Base-by-base conservation (phyloP, 2,329 filamentous ascomycete species). In the Colletotrichum tofieldiae region DNA sequence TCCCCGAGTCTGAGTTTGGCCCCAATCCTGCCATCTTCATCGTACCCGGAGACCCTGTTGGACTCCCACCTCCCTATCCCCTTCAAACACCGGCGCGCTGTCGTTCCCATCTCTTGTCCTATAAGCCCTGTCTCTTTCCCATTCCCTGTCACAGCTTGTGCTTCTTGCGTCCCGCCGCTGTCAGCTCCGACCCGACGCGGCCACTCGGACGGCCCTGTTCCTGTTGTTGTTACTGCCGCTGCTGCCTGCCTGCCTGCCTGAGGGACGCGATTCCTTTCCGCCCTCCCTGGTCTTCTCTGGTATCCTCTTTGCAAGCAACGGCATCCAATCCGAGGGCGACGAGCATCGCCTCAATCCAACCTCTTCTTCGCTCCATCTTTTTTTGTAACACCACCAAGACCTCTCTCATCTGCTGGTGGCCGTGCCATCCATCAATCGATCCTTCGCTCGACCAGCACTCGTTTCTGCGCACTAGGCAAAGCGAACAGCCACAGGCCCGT, bases 351-450 rank as follows among this genome's bases (percentile, higher is more conserved):
- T 55, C 47, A 49, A 45, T 55, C 39, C 45, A 60, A 23, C 59
- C 9, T 39, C 52, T 65, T 18, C 43, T n/a, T 59, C 35, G 47
- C 32, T 52, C 47, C 47, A 47, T n/a, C 45, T 65, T 60, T 20
- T 58, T 37, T 43, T 72, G 70, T 70, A 56, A 32, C 54, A 71
- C 64, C 35, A 52, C 63, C 64, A 59, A 51, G 41, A 43, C 32
- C 41, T 45, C 41, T 23, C 41, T 26, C 47, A n/a, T 26, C 39
- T 70, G 70, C 58, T 26, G 59, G 47, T 37, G 55, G 60, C 54
- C 70, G 65, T 70, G 47, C 54, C 66, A 69, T 64, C 45, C 41
- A 65, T 58, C 66, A 49, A 64, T 49, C 54, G 26, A 55, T 70
- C 39, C 39, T 65, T 55, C 54, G 47, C 51, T 69, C 18, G 45